Conservation (phyloP, 768 basidiomycete species). For the Hygrocybe coccinea region DNA sequence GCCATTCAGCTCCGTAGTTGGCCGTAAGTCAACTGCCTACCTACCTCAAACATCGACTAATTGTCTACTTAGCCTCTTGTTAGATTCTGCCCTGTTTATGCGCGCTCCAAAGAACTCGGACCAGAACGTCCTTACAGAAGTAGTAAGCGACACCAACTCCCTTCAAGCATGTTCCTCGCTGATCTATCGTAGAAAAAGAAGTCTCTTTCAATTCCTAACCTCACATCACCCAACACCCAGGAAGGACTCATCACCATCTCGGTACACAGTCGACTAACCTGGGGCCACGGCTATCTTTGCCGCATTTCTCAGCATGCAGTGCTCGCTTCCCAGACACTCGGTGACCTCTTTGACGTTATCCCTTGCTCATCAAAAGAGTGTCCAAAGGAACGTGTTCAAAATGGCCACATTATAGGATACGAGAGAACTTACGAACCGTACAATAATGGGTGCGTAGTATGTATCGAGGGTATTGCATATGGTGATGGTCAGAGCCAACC, state of each 20-base stretch:
- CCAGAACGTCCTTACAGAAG: conserved; percentile 48
- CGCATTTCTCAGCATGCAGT: conserved; percentile 67
- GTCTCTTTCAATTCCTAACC: conserved; percentile 17
- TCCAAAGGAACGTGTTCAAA: conserved; percentile 37
- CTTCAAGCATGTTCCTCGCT: neutral
- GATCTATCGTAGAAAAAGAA: conserved; percentile 22
- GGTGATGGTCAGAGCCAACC: conserved; percentile 43
- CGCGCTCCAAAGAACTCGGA: conserved; percentile 62
- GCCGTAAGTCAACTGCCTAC: conserved; percentile 42
- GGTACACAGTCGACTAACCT: conserved; percentile 54
- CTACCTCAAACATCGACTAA: neutral
- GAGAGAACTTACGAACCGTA: conserved; percentile 7
- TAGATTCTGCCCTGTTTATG: conserved; percentile 57
- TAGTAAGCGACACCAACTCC: conserved; percentile 29
- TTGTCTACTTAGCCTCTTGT: conserved; percentile 37
- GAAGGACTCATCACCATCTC: conserved; percentile 56
- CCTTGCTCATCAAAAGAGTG: conserved; percentile 60
- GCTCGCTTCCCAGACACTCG: conserved; percentile 67
- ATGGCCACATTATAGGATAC: conserved; percentile 32
- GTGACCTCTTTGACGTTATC: conserved; percentile 53
- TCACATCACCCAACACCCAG: conserved; percentile 14
- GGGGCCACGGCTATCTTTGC: conserved; percentile 54
- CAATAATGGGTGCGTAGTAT: conserved; percentile 50
- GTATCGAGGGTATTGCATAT: conserved; percentile 57
- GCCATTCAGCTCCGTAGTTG: conserved; percentile 51